phyloP scores from a whole-genome alignment of 108 stramenopile genomes.

The Cyclotella atomus region DNA sequence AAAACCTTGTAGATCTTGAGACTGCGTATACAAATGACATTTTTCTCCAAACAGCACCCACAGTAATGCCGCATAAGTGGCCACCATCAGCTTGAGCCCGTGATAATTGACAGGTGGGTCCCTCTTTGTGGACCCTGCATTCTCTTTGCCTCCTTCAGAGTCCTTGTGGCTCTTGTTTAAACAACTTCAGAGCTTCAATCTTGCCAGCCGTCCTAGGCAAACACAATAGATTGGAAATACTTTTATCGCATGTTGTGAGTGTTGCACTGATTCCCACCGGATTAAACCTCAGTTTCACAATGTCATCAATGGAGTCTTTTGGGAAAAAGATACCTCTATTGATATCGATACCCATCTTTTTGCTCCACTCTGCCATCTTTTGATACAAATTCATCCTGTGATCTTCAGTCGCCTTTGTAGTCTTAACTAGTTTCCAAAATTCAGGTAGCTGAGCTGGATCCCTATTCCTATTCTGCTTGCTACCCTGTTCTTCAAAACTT shows the following conservation, averaged over 20 bases:
- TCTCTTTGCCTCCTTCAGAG: slow-evolving; percentile 9
- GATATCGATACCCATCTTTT: background rate
- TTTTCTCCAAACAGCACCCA: background rate
- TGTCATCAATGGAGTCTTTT: slow-evolving; percentile 12
- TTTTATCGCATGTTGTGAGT: background rate
- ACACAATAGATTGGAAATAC: slow-evolving; percentile 1
- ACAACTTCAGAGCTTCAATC: background rate
- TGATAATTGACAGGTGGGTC: background rate
- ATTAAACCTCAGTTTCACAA: slow-evolving; percentile 6
- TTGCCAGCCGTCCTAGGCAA: background rate
- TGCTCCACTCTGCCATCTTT: background rate
- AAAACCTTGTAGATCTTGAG: background rate
- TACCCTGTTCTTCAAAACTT: background rate
- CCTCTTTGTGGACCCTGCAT: background rate
- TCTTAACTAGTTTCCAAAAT: background rate
- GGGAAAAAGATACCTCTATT: slow-evolving; percentile 1
- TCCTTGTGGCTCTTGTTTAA: background rate
- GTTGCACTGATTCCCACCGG: background rate
- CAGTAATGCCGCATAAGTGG: slow-evolving; percentile 13
- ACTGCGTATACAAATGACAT: background rate
- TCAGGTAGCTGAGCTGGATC: background rate
- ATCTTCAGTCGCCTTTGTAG: background rate
- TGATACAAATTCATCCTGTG: background rate
- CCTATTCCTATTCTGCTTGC: background rate
- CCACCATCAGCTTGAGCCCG: background rate